phyloP scores from a whole-genome alignment of 768 basidiomycete species.

The Strobilomyces dryophilus region DNA sequence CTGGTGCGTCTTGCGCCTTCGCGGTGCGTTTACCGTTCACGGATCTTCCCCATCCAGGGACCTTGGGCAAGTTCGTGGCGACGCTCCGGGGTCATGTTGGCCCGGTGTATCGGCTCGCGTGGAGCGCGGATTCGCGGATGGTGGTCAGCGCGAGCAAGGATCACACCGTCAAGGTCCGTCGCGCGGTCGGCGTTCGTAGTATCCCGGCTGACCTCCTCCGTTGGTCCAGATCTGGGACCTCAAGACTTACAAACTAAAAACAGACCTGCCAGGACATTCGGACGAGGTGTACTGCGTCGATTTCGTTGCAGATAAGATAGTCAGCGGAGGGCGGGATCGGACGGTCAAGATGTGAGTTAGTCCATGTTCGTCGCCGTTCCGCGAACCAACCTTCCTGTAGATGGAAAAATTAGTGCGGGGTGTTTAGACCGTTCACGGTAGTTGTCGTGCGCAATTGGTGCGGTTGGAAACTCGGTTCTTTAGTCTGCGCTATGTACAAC shows the following conservation, averaged over 20 bases:
- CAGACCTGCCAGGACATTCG: constrained; percentile 91
- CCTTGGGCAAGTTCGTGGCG: constrained; percentile 82
- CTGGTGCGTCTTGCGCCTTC: constrained; percentile 31
- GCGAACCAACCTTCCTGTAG: constrained; percentile 10
- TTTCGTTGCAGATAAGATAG: constrained; percentile 98
- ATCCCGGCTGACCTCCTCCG: not conserved
- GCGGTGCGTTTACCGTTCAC: not conserved
- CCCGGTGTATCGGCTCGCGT: constrained; percentile 90
- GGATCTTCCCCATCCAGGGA: constrained; percentile 31
- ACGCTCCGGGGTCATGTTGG: constrained; percentile 91
- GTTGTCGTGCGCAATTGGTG: not conserved
- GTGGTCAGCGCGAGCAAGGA: constrained; percentile 95
- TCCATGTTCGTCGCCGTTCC: not conserved
- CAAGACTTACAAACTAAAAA: constrained; percentile 92
- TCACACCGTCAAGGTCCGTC: constrained; percentile 83
- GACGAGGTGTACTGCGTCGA: constrained; percentile 99
- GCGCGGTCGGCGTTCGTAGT: too few relatives aligned
- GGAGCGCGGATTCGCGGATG: constrained; percentile 92
- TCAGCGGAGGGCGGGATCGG: constrained; percentile 91
- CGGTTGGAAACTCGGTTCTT: too few relatives aligned
- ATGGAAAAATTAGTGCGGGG: constrained; percentile 26
- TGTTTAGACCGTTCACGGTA: not conserved
- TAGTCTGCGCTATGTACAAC: too few relatives aligned
- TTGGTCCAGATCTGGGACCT: constrained; percentile 82
- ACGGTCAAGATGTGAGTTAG: constrained; percentile 83